Evolutionary conservation across 2,329 filamentous ascomycete species (phyloP).

Genomic region (Fusarium siculi): DNA sequence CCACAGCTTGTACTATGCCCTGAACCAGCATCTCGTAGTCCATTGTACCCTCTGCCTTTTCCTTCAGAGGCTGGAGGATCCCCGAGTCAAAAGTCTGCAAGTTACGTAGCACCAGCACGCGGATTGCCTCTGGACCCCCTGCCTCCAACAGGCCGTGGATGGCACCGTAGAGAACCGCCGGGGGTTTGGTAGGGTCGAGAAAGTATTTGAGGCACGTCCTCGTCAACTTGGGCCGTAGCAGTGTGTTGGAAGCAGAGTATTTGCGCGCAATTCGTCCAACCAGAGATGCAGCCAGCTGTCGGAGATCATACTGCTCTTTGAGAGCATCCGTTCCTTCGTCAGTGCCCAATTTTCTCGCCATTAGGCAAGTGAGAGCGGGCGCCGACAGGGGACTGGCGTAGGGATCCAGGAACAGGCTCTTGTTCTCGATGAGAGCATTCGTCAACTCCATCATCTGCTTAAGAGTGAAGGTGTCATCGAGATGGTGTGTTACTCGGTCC

Average conservation of each 20-base stretch:
- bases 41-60: slow-evolving; percentile 60
- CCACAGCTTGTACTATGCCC: slow-evolving; percentile 65
- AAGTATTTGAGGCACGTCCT: slow-evolving; percentile 94
- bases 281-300: slow-evolving; percentile 85
- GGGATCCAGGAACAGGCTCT: slow-evolving; percentile 76
- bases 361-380: slow-evolving; percentile 89
- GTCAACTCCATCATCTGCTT: slow-evolving; percentile 93
- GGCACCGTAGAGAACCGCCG: slow-evolving; percentile 89
- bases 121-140: slow-evolving; percentile 72
- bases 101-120: slow-evolving; percentile 66
- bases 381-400: slow-evolving; percentile 77
- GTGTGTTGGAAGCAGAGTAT: slow-evolving; percentile 82
- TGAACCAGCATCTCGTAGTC: slow-evolving; percentile 67
- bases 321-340: slow-evolving; percentile 63
- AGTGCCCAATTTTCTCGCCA: slow-evolving; percentile 78
- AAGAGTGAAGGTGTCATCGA: slow-evolving; percentile 89
- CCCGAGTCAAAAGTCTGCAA: slow-evolving; percentile 64
- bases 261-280: slow-evolving; percentile 82
- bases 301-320: slow-evolving; percentile 78
- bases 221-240: slow-evolving; percentile 87
- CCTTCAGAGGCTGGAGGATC: slow-evolving; percentile 64
- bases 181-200: slow-evolving; percentile 84
- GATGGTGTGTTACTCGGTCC: slow-evolving; percentile 93
- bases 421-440: slow-evolving; percentile 84
- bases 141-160: slow-evolving; percentile 82